Base-by-base conservation (phyloP, 345 rosid genomes). In the Ailanthus altissimus region DNA sequence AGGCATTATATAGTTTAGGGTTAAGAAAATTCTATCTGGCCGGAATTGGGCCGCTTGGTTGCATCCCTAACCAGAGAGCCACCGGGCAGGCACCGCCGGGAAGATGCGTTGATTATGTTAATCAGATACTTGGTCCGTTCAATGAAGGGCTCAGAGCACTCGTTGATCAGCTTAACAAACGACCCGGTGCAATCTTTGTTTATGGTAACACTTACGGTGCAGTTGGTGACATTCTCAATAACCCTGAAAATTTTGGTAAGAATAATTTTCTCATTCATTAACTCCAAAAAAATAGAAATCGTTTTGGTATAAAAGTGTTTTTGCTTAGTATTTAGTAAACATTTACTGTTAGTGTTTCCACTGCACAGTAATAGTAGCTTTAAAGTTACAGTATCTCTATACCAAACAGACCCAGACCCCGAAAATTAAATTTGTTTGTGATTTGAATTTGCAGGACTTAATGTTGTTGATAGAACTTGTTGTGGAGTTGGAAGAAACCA, bases 61-160 rank as follows among this genome's bases (percentile, higher is more conserved):
- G 99, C 85, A 90, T 91, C 75, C 99, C 98, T 6, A 89, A 83
- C 79, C 92, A 86, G 73, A 75, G 97, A 82, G 91, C 94, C 40
- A 38, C 65, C 0, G 79, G 89, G 10, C 83, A 32, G 57, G 86
- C 84, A 32, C 86, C 95, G 0, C 82, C 83, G 0, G 97, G 83
- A 36, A 82, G 90, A 67, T 97, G 97, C 65, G 85, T 89, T 10
- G 92, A 94, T 51, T 79, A 73, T 10, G 97, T 90, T 2, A 94
- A 97, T 78, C 85, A 89, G 80, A 88, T 91, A 10, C 82, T 92
- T 53, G 90, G 89, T 8, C 77, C 93, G 2, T 94, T 90, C 81
- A 92, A 94, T 66, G 85, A 86, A 76, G 94, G 97, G 53, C 76
- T 91, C 8, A 92, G 76, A 84, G 75, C 89, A 42, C 81, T 97